A percentile compares a stretch with the other conserved stretches of the same genome.
Conservation (phyloP, 116 monocot genomes). For the Papilionanthe hybrid region DNA sequence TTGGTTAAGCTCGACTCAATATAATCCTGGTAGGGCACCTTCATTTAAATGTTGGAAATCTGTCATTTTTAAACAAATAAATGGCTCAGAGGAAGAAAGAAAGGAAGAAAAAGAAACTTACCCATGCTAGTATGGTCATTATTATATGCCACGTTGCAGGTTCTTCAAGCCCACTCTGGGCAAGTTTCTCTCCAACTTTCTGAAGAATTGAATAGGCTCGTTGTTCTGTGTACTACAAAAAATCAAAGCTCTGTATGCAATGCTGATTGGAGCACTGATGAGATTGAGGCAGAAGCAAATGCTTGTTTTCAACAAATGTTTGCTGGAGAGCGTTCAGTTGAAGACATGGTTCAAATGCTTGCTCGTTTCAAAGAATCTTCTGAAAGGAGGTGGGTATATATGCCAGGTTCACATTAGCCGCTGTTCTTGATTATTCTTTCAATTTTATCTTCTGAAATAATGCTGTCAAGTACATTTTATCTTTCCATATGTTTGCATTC, state of each 20-base stretch:
- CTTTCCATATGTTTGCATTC: not conserved
- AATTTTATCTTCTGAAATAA: not conserved
- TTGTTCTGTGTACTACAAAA: conserved; percentile 17
- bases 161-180: conserved; percentile 60
- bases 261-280: conserved; percentile 43
- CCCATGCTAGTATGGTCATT: not conserved
- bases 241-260: conserved; percentile 20
- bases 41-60: too few species aligned
- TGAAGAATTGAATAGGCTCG: conserved; percentile 67
- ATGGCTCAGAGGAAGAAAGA: not conserved
- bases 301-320: conserved; percentile 96
- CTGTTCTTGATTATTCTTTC: not conserved
- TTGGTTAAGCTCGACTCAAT: too few species aligned
- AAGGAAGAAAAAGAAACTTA: not conserved
- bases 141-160: conserved; percentile 33
- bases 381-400: conserved; percentile 43
- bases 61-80: too few species aligned
- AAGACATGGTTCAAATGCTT: conserved; percentile 88
- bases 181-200: conserved; percentile 33
- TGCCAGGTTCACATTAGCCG: not conserved
- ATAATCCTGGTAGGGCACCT: too few species aligned
- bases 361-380: conserved; percentile 86
- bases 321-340: conserved; percentile 67
- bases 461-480: not conserved
- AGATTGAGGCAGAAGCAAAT: conserved; percentile 77